Conservation (phyloP, 345 rosid species). For the Lepidium sativum region DNA sequence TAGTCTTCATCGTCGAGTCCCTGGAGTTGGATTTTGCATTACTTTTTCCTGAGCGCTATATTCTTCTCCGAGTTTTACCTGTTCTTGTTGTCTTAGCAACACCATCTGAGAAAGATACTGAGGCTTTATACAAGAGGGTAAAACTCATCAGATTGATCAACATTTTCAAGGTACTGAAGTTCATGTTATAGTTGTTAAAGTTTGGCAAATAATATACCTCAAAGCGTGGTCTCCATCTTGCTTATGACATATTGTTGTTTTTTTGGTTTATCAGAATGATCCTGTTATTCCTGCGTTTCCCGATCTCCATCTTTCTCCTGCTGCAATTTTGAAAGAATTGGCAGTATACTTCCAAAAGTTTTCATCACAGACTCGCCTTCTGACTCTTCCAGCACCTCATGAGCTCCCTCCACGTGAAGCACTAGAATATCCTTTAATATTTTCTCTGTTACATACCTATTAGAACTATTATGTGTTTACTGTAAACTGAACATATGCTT, state of each 20-base stretch:
- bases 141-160: slow-evolving; percentile 83
- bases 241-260: slow-evolving; percentile 7
- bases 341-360: slow-evolving; percentile 77
- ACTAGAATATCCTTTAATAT: slow-evolving; percentile 73
- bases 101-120: slow-evolving; percentile 95
- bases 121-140: slow-evolving; percentile 91
- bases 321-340: slow-evolving; percentile 92
- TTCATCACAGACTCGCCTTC: slow-evolving; percentile 84
- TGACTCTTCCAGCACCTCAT: slow-evolving; percentile 90
- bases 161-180: slow-evolving; percentile 77
- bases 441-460: neutral
- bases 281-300: slow-evolving; percentile 98
- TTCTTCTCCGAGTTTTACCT: slow-evolving; percentile 94
- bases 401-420: slow-evolving; percentile 91
- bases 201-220: neutral
- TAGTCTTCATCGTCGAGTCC: slow-evolving; percentile 95
- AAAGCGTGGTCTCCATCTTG: neutral
- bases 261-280: slow-evolving; percentile 61
- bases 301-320: slow-evolving; percentile 97
- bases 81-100: slow-evolving; percentile 96
- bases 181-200: neutral
- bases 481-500: neutral
- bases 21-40: slow-evolving; percentile 94
- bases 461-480: slow-evolving; percentile 9
- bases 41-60: slow-evolving; percentile 86